These are phyloP conservation scores for Aeminium ludgeri DNA, from an alignment of 495 filamentous ascomycete species.

Conservation along the genomic window DNA sequence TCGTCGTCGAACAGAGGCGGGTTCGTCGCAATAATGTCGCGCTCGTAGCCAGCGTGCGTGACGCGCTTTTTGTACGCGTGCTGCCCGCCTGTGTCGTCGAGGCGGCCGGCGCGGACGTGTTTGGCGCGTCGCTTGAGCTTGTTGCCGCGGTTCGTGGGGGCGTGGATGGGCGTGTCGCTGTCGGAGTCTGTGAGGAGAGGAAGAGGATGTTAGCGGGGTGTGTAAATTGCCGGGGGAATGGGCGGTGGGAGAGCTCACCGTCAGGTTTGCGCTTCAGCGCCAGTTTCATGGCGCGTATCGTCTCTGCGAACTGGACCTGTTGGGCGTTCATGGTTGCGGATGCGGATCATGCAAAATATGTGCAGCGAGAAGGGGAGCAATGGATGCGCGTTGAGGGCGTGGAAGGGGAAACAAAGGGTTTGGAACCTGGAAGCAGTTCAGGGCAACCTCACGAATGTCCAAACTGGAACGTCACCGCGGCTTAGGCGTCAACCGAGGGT, in stretches of 20 bases:
- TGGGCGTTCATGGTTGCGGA: slow-evolving; percentile 51
- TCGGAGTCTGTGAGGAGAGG: slow-evolving; percentile 47
- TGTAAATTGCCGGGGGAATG: slow-evolving; percentile 12
- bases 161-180: slow-evolving; percentile 63
- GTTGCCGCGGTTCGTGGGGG: slow-evolving; percentile 75
- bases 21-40: slow-evolving; percentile 69
- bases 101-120: slow-evolving; percentile 59
- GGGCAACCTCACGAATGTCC: no score
- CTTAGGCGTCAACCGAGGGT: no score
- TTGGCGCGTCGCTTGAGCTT: slow-evolving; percentile 73
- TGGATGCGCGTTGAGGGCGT: background rate
- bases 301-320: slow-evolving; percentile 51
- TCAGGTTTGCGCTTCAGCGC: slow-evolving; percentile 31
- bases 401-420: no score
- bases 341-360: no score
- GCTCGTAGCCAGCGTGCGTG: slow-evolving; percentile 67
- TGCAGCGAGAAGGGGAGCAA: no score
- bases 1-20: slow-evolving; percentile 63
- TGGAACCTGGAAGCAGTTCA: no score
- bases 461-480: no score
- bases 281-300: slow-evolving; percentile 60
- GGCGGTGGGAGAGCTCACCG: slow-evolving; percentile 13
- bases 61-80: slow-evolving; percentile 73
- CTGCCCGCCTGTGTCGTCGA: slow-evolving; percentile 52
- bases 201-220: slow-evolving; percentile 6